Percentiles rank a stretch among this genome's conserved stretches.
These are phyloP conservation scores for Alternaria brassicicola DNA, from an alignment of 2,329 filamentous ascomycete genomes.

Conservation along the genomic window DNA sequence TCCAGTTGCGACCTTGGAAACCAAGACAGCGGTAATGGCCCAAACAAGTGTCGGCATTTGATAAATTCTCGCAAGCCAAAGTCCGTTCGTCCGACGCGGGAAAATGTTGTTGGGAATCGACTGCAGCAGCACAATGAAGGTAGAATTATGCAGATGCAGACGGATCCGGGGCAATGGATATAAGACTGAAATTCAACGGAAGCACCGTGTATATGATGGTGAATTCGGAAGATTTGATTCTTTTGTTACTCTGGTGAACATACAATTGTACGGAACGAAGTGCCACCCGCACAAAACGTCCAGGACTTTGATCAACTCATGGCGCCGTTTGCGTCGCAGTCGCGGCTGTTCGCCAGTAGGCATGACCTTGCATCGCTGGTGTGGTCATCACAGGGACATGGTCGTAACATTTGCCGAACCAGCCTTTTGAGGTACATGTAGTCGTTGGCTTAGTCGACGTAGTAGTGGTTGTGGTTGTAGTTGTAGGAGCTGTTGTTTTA, in stretches of 20 bases:
- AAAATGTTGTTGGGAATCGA: too few relatives aligned
- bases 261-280: background rate
- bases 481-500: slow-evolving; percentile 27
- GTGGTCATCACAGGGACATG: slow-evolving; percentile 33
- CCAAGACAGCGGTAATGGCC: background rate
- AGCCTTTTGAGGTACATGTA: slow-evolving; percentile 44
- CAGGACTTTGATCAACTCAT: background rate
- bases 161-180: too few relatives aligned
- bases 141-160: too few relatives aligned
- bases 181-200: too few relatives aligned
- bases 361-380: slow-evolving; percentile 32
- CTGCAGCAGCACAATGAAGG: too few relatives aligned
- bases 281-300: background rate
- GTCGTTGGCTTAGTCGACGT: slow-evolving; percentile 31
- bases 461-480: slow-evolving; percentile 23
- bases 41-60: background rate
- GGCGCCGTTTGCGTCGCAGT: slow-evolving; percentile 32
- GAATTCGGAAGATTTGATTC: background rate
- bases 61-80: too few relatives aligned
- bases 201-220: background rate
- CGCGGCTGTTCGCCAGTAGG: slow-evolving; percentile 32
- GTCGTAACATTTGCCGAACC: slow-evolving; percentile 46
- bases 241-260: background rate
- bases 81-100: too few relatives aligned
- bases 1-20: background rate